Percentiles rank a stretch among this genome's conserved stretches.
phyloP scores from a whole-genome alignment of 1,284 basidiomycete species.

The Trichosporon sp. region DNA sequence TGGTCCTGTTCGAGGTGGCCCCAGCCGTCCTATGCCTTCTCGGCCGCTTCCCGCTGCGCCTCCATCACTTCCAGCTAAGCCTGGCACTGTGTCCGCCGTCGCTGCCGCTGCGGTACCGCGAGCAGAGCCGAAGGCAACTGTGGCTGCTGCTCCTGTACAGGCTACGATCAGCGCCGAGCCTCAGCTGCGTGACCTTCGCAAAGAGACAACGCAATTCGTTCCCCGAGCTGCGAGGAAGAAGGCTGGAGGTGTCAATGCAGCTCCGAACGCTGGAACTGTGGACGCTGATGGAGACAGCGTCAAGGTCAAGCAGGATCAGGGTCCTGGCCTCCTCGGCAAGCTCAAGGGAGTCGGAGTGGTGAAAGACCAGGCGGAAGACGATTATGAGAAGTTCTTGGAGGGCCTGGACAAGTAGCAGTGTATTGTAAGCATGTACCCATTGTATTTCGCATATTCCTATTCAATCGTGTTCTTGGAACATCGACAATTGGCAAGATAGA shows the following conservation, averaged over 20 bases:
- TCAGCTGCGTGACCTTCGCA: slow-evolving; percentile 80
- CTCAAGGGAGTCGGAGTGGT: not conserved
- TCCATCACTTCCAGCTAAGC: slow-evolving; percentile 36
- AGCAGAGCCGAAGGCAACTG: slow-evolving; percentile 27
- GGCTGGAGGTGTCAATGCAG: slow-evolving; percentile 31
- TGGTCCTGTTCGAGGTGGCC: not conserved
- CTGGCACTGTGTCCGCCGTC: slow-evolving; percentile 1
- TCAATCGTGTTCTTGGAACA: too few relatives aligned
- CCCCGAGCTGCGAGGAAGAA: slow-evolving; percentile 53
- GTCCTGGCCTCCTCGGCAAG: slow-evolving; percentile 35
- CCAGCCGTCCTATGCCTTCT: too few relatives aligned
- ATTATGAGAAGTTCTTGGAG: slow-evolving; percentile 17
- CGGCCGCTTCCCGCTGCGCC: slow-evolving; percentile 9
- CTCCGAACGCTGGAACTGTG: slow-evolving; percentile 35
- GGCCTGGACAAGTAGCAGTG: slow-evolving; percentile 10
- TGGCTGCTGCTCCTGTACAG: slow-evolving; percentile 23
- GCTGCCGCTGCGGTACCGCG: slow-evolving; percentile 22
- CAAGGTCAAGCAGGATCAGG: slow-evolving; percentile 36
- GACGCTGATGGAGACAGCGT: slow-evolving; percentile 43
- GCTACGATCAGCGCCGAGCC: slow-evolving; percentile 76
- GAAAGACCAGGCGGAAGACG: slow-evolving; percentile 15
- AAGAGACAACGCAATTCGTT: slow-evolving; percentile 83
- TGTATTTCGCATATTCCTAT: not conserved
- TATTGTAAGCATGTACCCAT: not conserved
- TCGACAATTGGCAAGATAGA: too few relatives aligned